Evolutionary conservation across 306 rosid species (phyloP).

Genomic region (Erythrophleum fordii): DNA sequence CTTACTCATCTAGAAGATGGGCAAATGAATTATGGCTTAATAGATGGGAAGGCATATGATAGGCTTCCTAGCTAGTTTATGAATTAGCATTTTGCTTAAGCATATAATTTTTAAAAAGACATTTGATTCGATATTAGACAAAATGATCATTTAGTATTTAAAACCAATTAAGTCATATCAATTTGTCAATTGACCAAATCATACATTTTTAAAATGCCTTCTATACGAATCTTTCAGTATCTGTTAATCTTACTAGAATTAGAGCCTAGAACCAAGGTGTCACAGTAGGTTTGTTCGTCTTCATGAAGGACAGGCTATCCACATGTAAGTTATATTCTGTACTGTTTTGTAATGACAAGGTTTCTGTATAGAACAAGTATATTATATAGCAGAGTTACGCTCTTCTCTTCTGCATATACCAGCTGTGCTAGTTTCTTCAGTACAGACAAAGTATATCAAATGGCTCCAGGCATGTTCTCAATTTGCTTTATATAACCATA

Average conservation of each 20-base stretch:
- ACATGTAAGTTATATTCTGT: background rate
- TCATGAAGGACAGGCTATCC: conserved; percentile 18
- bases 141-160: conserved; percentile 16
- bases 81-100: conserved; percentile 4
- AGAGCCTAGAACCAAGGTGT: background rate
- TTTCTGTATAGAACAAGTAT: background rate
- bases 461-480: conserved; percentile 6
- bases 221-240: conserved; percentile 40
- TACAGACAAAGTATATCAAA: conserved; percentile 4
- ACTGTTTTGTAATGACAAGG: conserved; percentile 25
- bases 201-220: conserved; percentile 28
- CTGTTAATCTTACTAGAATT: conserved; percentile 13
- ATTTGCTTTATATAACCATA: background rate
- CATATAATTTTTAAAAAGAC: conserved; percentile 8
- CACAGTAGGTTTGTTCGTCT: conserved; percentile 19
- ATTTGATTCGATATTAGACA: conserved; percentile 16
- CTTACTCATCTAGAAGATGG: no score
- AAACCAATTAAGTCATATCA: conserved; percentile 27
- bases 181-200: conserved; percentile 35
- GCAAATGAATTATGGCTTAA: no score
- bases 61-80: conserved; percentile 3
- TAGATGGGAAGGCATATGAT: background rate
- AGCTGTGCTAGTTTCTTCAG: background rate
- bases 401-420: conserved; percentile 8
- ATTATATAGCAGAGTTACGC: conserved; percentile 13